Evolutionary conservation across 139 green algal genomes (phyloP), one percentile per base, ranked within the genome.

Genomic region (Tetradesmus obliquus): DNA sequence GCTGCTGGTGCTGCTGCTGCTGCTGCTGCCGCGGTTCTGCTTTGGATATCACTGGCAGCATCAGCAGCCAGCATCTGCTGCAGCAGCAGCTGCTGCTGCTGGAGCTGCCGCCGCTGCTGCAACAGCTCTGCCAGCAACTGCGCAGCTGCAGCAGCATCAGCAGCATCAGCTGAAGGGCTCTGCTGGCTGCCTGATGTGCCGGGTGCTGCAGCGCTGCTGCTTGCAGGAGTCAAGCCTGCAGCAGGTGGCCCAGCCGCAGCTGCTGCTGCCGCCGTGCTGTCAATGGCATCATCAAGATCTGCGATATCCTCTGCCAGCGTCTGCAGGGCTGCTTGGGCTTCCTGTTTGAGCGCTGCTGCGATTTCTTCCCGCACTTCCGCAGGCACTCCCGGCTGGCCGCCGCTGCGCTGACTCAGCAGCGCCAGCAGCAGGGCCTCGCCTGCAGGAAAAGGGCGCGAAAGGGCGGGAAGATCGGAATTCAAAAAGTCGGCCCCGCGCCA

Each of bases 1-100:
- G 86, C 74, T 91, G 87, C 72, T 58, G 87, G 13, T 19, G 0
- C 60, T 55, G 45, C 69, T 90, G 60, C 86, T 62, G 85, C 57
- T 20, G 24, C 3, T 89, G 57, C 62, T 89, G 55, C 82, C 19
- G 13, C n/a, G n/a, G n/a, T n/a, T n/a, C n/a, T n/a, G n/a, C n/a
- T n/a, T n/a, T 58, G 87, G 13, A 19, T 1, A n/a, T 55, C 82
- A 17, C 82, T 7, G 13, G 45, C 55, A 55, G 20, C 51, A 74
- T 24, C 82, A 74, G 82, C 55, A 51, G 20, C 24, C 55, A 87
- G 55, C 82, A 87, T 60, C 60, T 32, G 57, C 13, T 71, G 58
- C 82, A 87, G 82, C 55, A 87, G 20, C 60, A 5, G 57, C 24
- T 71, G 58, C 55, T 80, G 20, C n/a, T 58, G 62, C 85, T 82